A percentile compares a stretch with the other conserved stretches of the same genome.
Conservation (phyloP, 805 yeast genomes). For the Ascoidea rubescens region DNA sequence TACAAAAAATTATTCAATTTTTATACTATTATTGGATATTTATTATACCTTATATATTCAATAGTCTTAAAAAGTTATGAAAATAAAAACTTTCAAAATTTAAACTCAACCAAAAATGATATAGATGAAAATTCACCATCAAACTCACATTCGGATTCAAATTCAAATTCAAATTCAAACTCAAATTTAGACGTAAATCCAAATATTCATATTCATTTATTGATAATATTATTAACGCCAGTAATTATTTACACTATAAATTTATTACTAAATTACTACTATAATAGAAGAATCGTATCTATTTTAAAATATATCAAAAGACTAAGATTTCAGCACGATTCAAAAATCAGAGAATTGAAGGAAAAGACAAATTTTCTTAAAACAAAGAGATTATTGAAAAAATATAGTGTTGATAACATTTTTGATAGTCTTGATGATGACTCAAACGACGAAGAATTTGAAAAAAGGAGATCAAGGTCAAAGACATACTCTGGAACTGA, state of each 20-base stretch:
- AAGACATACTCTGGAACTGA: background rate
- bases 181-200: background rate
- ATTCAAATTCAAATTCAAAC: background rate
- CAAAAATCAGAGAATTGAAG: slow-evolving; percentile 6
- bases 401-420: slow-evolving; percentile 8
- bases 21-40: no score
- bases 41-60: no score
- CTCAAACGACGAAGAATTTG: background rate
- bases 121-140: background rate
- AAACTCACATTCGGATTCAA: background rate
- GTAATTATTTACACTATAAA: slow-evolving; percentile 1
- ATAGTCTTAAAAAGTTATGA: no score
- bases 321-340: slow-evolving; percentile 3
- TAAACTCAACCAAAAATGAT: no score
- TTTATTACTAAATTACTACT: slow-evolving; percentile 1
- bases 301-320: slow-evolving; percentile 4
- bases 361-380: slow-evolving; percentile 7
- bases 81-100: no score
- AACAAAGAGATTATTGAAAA: slow-evolving; percentile 7
- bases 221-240: background rate
- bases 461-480: background rate
- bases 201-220: background rate
- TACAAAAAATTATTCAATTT: background rate
- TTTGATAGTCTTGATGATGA: background rate
- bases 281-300: background rate